phyloP scores from a whole-genome alignment of 2,329 filamentous ascomycete species.

The Microcyclosporella mali region DNA sequence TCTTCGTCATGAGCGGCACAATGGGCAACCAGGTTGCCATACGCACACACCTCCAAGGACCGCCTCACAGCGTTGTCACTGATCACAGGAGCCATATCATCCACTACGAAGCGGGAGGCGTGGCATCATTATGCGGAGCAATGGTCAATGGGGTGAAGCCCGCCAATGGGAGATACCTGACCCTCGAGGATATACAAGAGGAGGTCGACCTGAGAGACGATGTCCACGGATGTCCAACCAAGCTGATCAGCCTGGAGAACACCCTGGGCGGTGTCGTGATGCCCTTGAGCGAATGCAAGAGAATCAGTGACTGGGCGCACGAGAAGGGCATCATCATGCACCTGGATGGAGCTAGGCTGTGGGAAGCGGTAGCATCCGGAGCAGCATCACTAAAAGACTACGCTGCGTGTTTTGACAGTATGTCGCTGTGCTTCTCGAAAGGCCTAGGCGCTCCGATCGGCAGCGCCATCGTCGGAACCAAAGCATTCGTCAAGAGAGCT shows the following conservation, averaged over 20 bases:
- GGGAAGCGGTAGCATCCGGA: conserved; percentile 70
- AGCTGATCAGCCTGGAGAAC: conserved; percentile 78
- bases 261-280: conserved; percentile 74
- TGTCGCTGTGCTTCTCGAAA: conserved; percentile 76
- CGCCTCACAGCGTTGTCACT: conserved; percentile 73
- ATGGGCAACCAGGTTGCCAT: conserved; percentile 87
- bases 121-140: conserved; percentile 66
- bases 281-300: conserved; percentile 63
- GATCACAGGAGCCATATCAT: conserved; percentile 75
- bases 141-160: conserved; percentile 62
- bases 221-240: conserved; percentile 72
- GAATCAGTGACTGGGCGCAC: conserved; percentile 63
- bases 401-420: conserved; percentile 63
- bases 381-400: conserved; percentile 63
- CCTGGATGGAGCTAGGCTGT: conserved; percentile 72
- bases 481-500: conserved; percentile 57
- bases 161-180: conserved; percentile 65
- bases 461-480: conserved; percentile 60
- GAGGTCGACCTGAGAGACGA: conserved; percentile 61
- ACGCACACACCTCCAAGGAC: conserved; percentile 68
- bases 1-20: conserved; percentile 82
- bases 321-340: conserved; percentile 63
- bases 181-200: conserved; percentile 66
- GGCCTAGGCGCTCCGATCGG: conserved; percentile 76
- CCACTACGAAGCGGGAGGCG: conserved; percentile 61